Conservation (phyloP, 768 basidiomycete species). For the Naganishia onofrii region DNA sequence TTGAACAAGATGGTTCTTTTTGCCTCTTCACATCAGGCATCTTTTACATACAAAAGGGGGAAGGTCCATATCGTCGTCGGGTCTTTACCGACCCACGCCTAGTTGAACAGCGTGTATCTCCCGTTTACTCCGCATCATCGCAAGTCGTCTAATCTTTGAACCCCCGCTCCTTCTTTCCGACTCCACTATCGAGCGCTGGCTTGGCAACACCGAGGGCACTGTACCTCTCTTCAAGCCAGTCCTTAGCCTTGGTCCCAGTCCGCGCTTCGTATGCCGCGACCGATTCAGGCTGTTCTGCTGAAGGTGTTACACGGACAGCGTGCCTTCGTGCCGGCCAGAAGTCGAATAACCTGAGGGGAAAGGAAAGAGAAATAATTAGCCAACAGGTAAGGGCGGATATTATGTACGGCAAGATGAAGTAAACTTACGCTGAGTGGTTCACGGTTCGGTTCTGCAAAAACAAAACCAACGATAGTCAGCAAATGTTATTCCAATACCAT, state of each 20-base stretch:
- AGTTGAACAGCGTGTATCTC: neutral
- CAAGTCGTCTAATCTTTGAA: conserved; percentile 44
- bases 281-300: conserved; percentile 72
- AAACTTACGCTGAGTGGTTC: conserved; percentile 66
- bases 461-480: neutral
- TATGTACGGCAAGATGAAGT: neutral
- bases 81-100: neutral
- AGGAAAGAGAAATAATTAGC: neutral
- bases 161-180: conserved; percentile 41
- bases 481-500: neutral
- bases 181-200: conserved; percentile 41
- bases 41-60: neutral
- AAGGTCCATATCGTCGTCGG: neutral
- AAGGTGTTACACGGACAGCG: conserved; percentile 75
- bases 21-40: neutral
- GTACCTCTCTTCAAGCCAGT: conserved; percentile 71
- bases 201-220: conserved; percentile 60
- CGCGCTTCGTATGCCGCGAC: conserved; percentile 64
- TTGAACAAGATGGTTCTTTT: conserved; percentile 7
- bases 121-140: neutral
- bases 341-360: conserved; percentile 8
- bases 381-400: neutral
- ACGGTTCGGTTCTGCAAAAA: conserved; percentile 67
- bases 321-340: conserved; percentile 59
- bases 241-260: conserved; percentile 66